phyloP scores from a whole-genome alignment of 768 basidiomycete genomes.

The Termitomyces sp. region DNA sequence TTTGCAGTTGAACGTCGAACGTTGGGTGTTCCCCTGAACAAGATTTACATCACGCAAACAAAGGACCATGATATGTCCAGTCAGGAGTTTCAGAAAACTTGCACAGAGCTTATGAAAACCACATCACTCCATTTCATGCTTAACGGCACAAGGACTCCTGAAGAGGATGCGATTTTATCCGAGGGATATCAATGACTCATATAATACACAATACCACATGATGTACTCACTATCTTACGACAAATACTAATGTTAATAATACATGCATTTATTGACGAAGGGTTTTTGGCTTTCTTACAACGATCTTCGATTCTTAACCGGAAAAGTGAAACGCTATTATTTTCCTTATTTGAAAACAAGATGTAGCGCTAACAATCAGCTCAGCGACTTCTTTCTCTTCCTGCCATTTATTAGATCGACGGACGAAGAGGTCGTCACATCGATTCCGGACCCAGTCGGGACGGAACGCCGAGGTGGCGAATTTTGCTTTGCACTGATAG shows the following conservation, averaged over 20 bases:
- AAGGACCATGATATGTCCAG: neutral
- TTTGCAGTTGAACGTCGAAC: slow-evolving; percentile 31
- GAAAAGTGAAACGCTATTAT: neutral
- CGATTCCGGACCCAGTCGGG: neutral
- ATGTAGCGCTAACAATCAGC: slow-evolving; percentile 14
- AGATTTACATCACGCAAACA: slow-evolving; percentile 36
- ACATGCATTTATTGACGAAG: neutral
- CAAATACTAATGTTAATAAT: neutral
- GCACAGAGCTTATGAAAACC: slow-evolving; percentile 21
- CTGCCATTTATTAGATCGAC: slow-evolving; percentile 32
- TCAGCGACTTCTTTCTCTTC: slow-evolving; percentile 50
- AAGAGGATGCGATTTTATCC: slow-evolving; percentile 32
- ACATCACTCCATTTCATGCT: slow-evolving; percentile 23
- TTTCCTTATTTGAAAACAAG: neutral
- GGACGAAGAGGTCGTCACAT: slow-evolving; percentile 14
- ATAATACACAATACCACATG: slow-evolving; percentile 1
- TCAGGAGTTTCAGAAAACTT: slow-evolving; percentile 14
- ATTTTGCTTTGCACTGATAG: slow-evolving; percentile 6
- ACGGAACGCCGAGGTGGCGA: neutral
- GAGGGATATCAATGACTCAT: neutral
- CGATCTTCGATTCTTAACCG: neutral
- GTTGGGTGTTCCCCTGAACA: slow-evolving; percentile 40
- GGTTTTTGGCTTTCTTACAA: too few relatives aligned
- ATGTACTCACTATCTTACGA: neutral
- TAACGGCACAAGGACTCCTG: slow-evolving; percentile 35